Evolutionary conservation across 108 stramenopile genomes (phyloP).

Genomic region (Pseudonitzschia multiseries): DNA sequence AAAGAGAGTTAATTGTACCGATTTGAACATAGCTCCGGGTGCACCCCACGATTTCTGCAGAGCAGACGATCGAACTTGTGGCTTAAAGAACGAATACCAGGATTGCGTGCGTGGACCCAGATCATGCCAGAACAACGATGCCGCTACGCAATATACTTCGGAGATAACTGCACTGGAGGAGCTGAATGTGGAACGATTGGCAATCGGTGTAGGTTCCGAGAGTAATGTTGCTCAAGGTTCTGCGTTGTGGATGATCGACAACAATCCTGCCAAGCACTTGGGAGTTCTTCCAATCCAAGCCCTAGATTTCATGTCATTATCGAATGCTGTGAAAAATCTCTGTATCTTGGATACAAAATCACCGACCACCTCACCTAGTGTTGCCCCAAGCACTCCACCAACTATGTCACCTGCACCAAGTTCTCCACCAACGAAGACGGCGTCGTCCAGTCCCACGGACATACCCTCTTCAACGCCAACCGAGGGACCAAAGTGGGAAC

Average conservation of each 20-base stretch:
- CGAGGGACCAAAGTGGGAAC: neutral
- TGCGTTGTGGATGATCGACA: conserved; percentile 27
- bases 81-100: neutral
- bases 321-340: conserved; percentile 8
- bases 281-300: conserved; percentile 17
- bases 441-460: neutral
- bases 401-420: neutral
- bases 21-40: neutral
- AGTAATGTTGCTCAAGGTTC: conserved; percentile 22
- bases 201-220: conserved; percentile 37
- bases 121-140: neutral
- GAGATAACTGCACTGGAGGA: conserved; percentile 22
- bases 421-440: neutral
- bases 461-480: neutral
- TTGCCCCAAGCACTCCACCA: neutral
- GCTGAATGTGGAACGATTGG: conserved; percentile 22
- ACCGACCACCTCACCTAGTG: neutral
- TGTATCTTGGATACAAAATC: conserved; percentile 21
- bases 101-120: conserved; percentile 18
- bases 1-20: neutral
- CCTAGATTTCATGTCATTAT: conserved; percentile 5
- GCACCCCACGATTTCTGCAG: conserved; percentile 1
- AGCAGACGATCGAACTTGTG: neutral
- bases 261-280: conserved; percentile 1
- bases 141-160: conserved; percentile 17